These are phyloP conservation scores for Colletotrichum acutatum DNA, from an alignment of 2,329 filamentous ascomycete species.

Conservation along the genomic window DNA sequence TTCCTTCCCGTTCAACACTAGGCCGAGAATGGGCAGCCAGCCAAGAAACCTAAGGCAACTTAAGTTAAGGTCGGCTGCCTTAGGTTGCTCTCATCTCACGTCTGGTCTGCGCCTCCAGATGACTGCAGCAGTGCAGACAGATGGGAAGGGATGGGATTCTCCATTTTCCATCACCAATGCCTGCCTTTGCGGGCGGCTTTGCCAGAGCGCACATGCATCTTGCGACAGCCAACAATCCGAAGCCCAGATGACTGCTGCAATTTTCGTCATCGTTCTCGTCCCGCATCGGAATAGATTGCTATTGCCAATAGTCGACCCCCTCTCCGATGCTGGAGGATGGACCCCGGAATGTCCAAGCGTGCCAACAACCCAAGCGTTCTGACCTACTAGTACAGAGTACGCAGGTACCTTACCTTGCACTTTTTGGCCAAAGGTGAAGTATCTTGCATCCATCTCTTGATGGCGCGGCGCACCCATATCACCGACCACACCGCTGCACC, in stretches of 20 bases:
- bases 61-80: not conserved
- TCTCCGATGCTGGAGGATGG: not conserved
- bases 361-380: too few relatives aligned
- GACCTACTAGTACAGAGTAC: too few relatives aligned
- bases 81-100: conserved; percentile 9
- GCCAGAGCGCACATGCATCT: not conserved
- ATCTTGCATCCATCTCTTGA: too few relatives aligned
- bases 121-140: not conserved
- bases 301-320: conserved; percentile 21
- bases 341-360: not conserved
- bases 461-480: not conserved
- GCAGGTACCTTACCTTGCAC: not conserved
- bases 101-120: not conserved
- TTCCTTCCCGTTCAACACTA: conserved; percentile 2
- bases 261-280: not conserved
- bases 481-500: not conserved
- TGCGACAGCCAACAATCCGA: not conserved
- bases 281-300: not conserved
- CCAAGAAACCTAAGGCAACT: conserved; percentile 11
- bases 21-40: not conserved
- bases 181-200: not conserved
- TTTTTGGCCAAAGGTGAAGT: too few relatives aligned
- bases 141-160: conserved; percentile 24
- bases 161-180: not conserved
- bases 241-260: not conserved